A percentile compares a stretch with the other conserved stretches of the same genome.
phyloP scores from a whole-genome alignment of 768 basidiomycete species.

The Amanita polypyramis region DNA sequence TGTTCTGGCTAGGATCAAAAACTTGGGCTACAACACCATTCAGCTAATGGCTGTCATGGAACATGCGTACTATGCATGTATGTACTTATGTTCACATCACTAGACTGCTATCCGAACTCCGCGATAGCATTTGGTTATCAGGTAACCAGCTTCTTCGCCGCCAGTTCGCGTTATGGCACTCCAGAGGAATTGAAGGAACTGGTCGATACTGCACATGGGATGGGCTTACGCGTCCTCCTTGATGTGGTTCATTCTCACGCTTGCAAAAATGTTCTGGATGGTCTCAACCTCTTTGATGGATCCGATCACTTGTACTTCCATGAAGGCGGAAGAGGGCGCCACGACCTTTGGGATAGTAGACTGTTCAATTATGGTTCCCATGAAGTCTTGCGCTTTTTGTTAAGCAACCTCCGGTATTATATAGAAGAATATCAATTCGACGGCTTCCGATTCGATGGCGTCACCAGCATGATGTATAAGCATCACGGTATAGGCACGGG shows the following conservation, averaged over 20 bases:
- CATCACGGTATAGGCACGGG: conserved; percentile 98
- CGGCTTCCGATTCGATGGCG: conserved; percentile 97
- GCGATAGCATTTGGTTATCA: conserved; percentile 91
- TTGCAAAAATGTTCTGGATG: conserved; percentile 94
- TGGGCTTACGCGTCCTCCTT: conserved; percentile 88
- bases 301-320: conserved; percentile 97
- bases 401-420: conserved; percentile 93
- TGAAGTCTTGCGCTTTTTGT: conserved; percentile 89
- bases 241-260: conserved; percentile 98
- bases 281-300: conserved; percentile 94
- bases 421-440: conserved; percentile 95
- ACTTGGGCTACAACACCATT: conserved; percentile 91
- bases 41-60: conserved; percentile 99
- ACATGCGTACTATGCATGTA: conserved; percentile 96
- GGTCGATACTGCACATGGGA: conserved; percentile 87
- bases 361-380: conserved; percentile 95
- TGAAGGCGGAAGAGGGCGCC: conserved; percentile 79
- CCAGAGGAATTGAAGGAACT: conserved; percentile 96
- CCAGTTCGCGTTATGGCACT: conserved; percentile 89
- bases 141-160: conserved; percentile 94
- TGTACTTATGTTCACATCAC: conserved; percentile 18
- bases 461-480: conserved; percentile 98
- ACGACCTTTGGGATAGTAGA: conserved; percentile 96
- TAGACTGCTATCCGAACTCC: conserved; percentile 7
- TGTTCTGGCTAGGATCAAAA: conserved; percentile 78